phyloP scores from a whole-genome alignment of 2,329 filamentous ascomycete genomes.

The Tolypocladium paradoxum region DNA sequence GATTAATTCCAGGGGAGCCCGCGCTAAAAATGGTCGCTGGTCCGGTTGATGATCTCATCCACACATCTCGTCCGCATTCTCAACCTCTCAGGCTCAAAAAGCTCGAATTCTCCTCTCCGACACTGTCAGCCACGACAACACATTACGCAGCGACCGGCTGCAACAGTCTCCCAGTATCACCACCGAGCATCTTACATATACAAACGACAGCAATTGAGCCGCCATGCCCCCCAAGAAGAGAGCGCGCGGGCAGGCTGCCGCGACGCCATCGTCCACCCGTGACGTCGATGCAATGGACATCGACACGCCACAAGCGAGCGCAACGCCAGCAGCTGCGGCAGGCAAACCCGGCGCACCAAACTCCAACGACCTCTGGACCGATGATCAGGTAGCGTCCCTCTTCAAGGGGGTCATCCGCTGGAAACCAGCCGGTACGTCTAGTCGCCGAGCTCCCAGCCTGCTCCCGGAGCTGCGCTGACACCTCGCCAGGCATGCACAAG shows the following conservation, averaged over 20 bases:
- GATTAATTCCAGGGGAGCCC: neutral
- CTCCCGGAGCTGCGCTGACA: neutral
- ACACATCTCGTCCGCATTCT: neutral
- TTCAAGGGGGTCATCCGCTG: conserved; percentile 88
- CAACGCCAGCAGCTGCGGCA: conserved; percentile 26
- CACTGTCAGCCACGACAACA: neutral
- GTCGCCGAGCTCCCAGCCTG: neutral
- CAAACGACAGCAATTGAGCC: neutral
- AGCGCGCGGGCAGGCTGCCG: conserved; percentile 44
- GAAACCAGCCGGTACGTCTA: conserved; percentile 75
- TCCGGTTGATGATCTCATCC: neutral
- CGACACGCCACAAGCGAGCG: conserved; percentile 44
- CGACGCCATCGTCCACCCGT: conserved; percentile 41
- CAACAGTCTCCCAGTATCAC: too few species aligned
- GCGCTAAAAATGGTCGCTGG: neutral
- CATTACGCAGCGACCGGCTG: neutral
- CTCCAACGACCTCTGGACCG: conserved; percentile 71
- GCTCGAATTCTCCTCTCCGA: neutral
- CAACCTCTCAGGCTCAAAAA: neutral
- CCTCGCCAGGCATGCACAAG: conserved; percentile 66
- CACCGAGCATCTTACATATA: neutral
- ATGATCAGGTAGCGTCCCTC: conserved; percentile 85
- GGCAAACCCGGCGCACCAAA: conserved; percentile 11
- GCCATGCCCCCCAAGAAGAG: conserved; percentile 63
- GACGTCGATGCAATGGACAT: conserved; percentile 53